phyloP scores from a whole-genome alignment of 2,329 filamentous ascomycete species.

The Zymoseptoria pseudotritici region DNA sequence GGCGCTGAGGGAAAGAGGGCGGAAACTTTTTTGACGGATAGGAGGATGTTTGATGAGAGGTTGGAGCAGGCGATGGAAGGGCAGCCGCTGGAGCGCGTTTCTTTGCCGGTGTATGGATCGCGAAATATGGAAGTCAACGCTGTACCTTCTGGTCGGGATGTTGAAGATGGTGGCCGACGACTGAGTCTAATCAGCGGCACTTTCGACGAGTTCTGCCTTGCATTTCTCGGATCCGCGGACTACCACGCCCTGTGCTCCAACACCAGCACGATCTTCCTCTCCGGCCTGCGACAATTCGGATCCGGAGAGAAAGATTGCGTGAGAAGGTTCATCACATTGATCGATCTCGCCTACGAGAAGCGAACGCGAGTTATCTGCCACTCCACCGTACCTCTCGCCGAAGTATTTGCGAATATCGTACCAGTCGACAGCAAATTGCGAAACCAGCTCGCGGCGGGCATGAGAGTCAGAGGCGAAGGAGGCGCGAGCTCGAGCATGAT shows the following conservation, averaged over 20 bases:
- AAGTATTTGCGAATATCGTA: constrained; percentile 22
- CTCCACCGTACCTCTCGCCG: constrained; percentile 17
- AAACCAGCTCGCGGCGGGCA: constrained; percentile 7
- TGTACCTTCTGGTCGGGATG: background rate
- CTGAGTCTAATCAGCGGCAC: constrained; percentile 40
- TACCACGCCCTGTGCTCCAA: constrained; percentile 58
- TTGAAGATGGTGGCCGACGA: background rate
- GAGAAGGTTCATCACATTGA: constrained; percentile 65
- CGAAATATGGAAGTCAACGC: constrained; percentile 14
- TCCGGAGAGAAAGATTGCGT: constrained; percentile 54
- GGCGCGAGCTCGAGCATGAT: constrained; percentile 24
- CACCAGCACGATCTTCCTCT: constrained; percentile 14
- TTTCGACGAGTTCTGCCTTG: constrained; percentile 58
- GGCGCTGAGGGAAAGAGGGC: constrained; percentile 35
- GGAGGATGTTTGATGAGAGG: constrained; percentile 1
- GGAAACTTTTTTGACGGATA: constrained; percentile 17
- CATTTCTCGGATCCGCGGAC: constrained; percentile 63
- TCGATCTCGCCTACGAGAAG: constrained; percentile 70
- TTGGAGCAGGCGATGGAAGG: constrained; percentile 5
- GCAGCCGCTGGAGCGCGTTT: background rate
- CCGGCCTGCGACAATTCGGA: constrained; percentile 14
- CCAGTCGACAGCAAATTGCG: constrained; percentile 11
- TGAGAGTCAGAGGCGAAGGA: constrained; percentile 21
- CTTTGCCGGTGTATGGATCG: constrained; percentile 18
- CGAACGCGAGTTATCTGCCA: constrained; percentile 56